A percentile compares a stretch with the other conserved stretches of the same genome.
Conservation (phyloP, 2,329 filamentous ascomycete species). For the Cucurbitaria berberidis region DNA sequence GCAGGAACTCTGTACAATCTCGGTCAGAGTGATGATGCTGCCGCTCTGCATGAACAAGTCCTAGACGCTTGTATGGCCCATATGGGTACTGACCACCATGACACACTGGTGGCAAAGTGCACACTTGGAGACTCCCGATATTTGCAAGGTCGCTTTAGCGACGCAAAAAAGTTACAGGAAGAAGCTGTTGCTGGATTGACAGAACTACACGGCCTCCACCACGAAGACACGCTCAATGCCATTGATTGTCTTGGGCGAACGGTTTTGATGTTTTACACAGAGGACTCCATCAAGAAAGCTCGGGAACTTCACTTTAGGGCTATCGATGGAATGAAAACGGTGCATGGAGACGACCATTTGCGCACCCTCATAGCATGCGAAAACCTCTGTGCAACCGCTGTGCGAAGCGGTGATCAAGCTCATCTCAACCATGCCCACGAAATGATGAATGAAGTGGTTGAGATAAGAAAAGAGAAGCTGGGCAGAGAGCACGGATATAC, state of each 20-base stretch:
- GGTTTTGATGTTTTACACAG: too few relatives aligned
- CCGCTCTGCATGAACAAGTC: constrained; percentile 25
- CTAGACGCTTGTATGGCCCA: constrained; percentile 20
- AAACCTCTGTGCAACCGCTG: constrained; percentile 1
- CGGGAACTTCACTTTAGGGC: constrained; percentile 8
- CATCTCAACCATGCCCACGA: constrained; percentile 4
- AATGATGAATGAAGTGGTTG: constrained; percentile 16
- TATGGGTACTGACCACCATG: constrained; percentile 16
- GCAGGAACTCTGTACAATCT: constrained; percentile 27
- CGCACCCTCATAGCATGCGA: constrained; percentile 12
- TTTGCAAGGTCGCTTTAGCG: too few relatives aligned
- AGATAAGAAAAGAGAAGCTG: constrained; percentile 19
- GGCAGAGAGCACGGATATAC: constrained; percentile 37
- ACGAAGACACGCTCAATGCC: constrained; percentile 29
- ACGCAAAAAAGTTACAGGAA: constrained; percentile 13
- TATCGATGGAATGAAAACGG: constrained; percentile 7
- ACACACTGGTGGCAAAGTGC: too few relatives aligned
- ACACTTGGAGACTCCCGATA: too few relatives aligned
- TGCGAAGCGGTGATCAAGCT: neutral
- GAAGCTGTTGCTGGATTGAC: constrained; percentile 23
- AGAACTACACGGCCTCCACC: constrained; percentile 16
- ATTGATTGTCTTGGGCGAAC: constrained; percentile 26
- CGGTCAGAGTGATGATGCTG: constrained; percentile 30
- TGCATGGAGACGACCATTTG: constrained; percentile 9
- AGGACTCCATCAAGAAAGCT: constrained; percentile 8